These are phyloP conservation scores for Trichoderma sp. DNA, from an alignment of 2,329 filamentous ascomycete genomes.

Conservation along the genomic window DNA sequence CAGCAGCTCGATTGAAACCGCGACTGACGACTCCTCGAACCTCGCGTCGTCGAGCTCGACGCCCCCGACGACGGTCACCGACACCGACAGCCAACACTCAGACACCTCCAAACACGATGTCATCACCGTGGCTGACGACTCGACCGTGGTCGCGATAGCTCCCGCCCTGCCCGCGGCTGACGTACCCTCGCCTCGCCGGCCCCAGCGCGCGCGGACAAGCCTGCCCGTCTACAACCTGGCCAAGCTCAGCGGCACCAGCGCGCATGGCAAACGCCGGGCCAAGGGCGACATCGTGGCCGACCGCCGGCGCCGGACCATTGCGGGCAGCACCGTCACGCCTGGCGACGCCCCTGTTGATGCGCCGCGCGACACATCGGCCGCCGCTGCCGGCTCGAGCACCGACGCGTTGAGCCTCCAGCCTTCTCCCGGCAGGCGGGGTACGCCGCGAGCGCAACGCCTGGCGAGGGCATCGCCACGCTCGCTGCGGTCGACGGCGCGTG, in stretches of 20 bases:
- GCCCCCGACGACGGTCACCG: slow-evolving; percentile 67
- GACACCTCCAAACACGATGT: slow-evolving; percentile 46
- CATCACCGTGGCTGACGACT: slow-evolving; percentile 39
- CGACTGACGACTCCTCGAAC: slow-evolving; percentile 50
- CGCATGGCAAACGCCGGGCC: slow-evolving; percentile 59
- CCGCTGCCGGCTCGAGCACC: slow-evolving; percentile 36
- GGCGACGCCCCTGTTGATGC: slow-evolving; percentile 34
- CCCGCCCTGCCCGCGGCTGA: slow-evolving; percentile 15
- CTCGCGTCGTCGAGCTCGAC: slow-evolving; percentile 63
- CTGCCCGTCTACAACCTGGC: slow-evolving; percentile 68
- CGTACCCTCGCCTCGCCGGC: slow-evolving; percentile 46
- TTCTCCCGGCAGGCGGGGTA: slow-evolving; percentile 45
- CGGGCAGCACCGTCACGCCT: slow-evolving; percentile 44
- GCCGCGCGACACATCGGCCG: slow-evolving; percentile 25
- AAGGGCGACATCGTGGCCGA: slow-evolving; percentile 53
- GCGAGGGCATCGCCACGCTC: slow-evolving; percentile 38
- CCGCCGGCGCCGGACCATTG: slow-evolving; percentile 51
- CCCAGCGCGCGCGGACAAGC: slow-evolving; percentile 57
- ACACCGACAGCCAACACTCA: slow-evolving; percentile 61
- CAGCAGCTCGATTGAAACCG: slow-evolving; percentile 38
- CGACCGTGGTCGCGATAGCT: slow-evolving; percentile 30
- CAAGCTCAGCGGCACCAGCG: slow-evolving; percentile 62
- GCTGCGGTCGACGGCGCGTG: slow-evolving; percentile 51
- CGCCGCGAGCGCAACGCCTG: slow-evolving; percentile 41
- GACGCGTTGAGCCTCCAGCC: slow-evolving; percentile 52